Evolutionary conservation across 2,329 filamentous ascomycete species (phyloP).

Genomic region (Hypoxylon sp.): DNA sequence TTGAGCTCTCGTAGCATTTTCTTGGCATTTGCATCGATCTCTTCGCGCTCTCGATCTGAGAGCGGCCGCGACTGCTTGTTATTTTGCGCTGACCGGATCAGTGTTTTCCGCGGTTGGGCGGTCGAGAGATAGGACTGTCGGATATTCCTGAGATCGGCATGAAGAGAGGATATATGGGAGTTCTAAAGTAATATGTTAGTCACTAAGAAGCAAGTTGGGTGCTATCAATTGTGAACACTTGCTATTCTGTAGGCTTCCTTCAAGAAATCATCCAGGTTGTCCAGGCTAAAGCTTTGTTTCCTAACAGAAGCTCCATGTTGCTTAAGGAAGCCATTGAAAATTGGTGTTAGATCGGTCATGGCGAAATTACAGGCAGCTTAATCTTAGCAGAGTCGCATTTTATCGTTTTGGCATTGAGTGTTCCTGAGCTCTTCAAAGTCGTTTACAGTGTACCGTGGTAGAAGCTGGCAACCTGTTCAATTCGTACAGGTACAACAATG

Average conservation of each 20-base stretch:
- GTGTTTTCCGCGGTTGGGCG: conserved; percentile 72
- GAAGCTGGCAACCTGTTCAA: conserved; percentile 43
- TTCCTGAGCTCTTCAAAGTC: conserved; percentile 8
- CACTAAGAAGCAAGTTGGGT: background rate
- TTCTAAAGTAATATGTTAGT: conserved; percentile 66
- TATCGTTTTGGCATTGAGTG: conserved; percentile 23
- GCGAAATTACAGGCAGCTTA: background rate
- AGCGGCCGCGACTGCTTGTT: conserved; percentile 69
- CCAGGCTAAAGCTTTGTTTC: conserved; percentile 59
- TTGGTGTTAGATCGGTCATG: conserved; percentile 75
- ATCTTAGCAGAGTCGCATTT: conserved; percentile 17
- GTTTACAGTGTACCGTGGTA: background rate
- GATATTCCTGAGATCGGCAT: conserved; percentile 83
- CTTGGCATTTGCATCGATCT: conserved; percentile 90
- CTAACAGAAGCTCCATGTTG: conserved; percentile 69
- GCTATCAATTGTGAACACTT: conserved; percentile 53
- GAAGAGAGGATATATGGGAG: conserved; percentile 84
- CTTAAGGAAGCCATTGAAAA: conserved; percentile 78
- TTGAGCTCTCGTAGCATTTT: conserved; percentile 88
- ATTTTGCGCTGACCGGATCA: conserved; percentile 62
- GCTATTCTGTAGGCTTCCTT: conserved; percentile 96
- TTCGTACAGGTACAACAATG: conserved; percentile 29
- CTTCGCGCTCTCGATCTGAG: conserved; percentile 85
- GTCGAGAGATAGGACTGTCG: conserved; percentile 93
- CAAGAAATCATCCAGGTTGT: conserved; percentile 84